A percentile compares a stretch with the other conserved stretches of the same genome.
Evolutionary conservation across 768 basidiomycete species (phyloP).

Genomic region (Russula foetens): DNA sequence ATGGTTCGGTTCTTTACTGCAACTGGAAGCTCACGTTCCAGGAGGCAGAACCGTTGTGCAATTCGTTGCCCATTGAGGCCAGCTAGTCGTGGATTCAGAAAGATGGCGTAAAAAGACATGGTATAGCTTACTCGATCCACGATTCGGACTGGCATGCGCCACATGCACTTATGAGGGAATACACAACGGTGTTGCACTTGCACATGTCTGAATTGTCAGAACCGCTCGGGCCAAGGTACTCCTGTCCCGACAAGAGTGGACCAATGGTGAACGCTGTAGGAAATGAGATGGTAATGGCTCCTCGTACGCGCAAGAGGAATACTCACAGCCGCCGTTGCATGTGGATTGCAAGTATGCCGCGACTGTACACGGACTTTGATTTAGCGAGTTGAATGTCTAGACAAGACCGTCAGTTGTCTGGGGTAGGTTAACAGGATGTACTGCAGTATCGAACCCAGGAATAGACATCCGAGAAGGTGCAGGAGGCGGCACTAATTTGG

Average conservation of each 20-base stretch:
- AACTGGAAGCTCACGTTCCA: too few species aligned
- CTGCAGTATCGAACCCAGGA: too few species aligned
- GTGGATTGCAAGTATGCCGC: neutral
- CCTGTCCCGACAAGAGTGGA: neutral
- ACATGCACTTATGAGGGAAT: constrained; percentile 3
- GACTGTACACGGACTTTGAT: neutral
- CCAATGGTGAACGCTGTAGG: neutral
- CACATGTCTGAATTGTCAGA: neutral
- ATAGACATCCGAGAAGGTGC: too few species aligned
- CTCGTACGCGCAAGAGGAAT: neutral
- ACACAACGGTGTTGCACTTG: neutral
- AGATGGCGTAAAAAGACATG: too few species aligned
- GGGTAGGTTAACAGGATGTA: too few species aligned
- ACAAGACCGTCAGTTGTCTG: neutral
- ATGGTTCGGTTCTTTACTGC: too few species aligned
- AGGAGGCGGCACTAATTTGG: too few species aligned
- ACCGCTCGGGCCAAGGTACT: neutral
- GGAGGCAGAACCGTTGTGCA: too few species aligned
- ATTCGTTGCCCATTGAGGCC: too few species aligned
- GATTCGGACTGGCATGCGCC: constrained; percentile 3
- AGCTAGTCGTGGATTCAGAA: too few species aligned
- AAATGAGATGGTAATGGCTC: neutral
- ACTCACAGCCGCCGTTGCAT: neutral
- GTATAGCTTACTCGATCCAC: too few species aligned
- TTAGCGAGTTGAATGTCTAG: neutral